Evolutionary conservation across 495 filamentous ascomycete species (phyloP).

Genomic region (Podospora australis): DNA sequence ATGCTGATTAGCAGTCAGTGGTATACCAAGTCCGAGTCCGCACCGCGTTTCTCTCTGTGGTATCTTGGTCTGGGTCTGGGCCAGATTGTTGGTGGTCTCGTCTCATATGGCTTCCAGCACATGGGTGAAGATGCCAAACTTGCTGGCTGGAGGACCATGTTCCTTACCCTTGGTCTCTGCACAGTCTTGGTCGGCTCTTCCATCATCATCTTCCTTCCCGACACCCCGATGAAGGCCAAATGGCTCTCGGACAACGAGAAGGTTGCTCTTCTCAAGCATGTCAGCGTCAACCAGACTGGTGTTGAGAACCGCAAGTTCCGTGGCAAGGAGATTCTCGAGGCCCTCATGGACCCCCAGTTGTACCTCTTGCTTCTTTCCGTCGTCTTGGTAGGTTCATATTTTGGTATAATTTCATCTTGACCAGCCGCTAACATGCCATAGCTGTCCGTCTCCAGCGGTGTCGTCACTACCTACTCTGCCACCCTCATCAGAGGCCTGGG

Average conservation of each 20-base stretch:
- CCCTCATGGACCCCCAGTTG: constrained; percentile 30
- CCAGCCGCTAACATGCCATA: not conserved
- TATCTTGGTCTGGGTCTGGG: constrained; percentile 55
- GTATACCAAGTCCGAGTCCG: constrained; percentile 58
- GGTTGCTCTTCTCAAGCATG: constrained; percentile 33
- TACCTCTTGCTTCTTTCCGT: constrained; percentile 28
- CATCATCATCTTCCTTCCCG: constrained; percentile 44
- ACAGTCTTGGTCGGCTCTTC: constrained; percentile 45
- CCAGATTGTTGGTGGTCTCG: constrained; percentile 56
- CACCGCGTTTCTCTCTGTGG: constrained; percentile 59
- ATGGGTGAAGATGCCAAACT: constrained; percentile 35
- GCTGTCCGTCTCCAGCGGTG: constrained; percentile 51
- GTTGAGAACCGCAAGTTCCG: constrained; percentile 49
- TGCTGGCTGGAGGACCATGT: constrained; percentile 58
- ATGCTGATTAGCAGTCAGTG: constrained; percentile 49
- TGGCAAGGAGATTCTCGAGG: constrained; percentile 32
- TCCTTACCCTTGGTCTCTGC: constrained; percentile 48
- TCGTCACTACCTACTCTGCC: constrained; percentile 56
- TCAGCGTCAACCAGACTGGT: constrained; percentile 41
- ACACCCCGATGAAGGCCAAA: constrained; percentile 45
- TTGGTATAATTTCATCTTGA: not conserved
- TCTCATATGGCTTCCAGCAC: constrained; percentile 58
- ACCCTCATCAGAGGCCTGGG: constrained; percentile 53
- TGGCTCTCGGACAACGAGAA: constrained; percentile 48
- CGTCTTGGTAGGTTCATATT: constrained; percentile 17